Percentiles rank a stretch among this genome's conserved stretches.
These are phyloP conservation scores for Baudoinia panamericana DNA, from an alignment of 495 filamentous ascomycete genomes.

Conservation along the genomic window DNA sequence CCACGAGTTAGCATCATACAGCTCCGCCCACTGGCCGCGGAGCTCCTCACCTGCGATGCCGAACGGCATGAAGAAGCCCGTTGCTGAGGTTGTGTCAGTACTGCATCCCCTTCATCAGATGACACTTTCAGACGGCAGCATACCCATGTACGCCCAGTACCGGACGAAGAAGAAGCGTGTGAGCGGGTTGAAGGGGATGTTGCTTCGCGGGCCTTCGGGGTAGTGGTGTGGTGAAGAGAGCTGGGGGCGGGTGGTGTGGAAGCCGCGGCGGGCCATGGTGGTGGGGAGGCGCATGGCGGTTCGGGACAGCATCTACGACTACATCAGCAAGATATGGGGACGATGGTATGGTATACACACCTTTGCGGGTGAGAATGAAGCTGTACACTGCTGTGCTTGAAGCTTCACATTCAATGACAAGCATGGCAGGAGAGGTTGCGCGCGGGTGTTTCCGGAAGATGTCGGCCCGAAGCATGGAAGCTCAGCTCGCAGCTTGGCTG, in stretches of 20 bases:
- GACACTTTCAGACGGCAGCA: constrained; percentile 29
- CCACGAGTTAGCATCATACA: background rate
- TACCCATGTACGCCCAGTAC: constrained; percentile 74
- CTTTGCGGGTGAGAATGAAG: too few species aligned
- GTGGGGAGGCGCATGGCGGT: constrained; percentile 52
- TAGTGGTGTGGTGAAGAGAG: constrained; percentile 91
- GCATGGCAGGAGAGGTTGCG: too few species aligned
- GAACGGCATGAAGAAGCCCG: constrained; percentile 71
- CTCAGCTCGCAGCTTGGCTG: too few species aligned
- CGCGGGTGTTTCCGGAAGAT: too few species aligned
- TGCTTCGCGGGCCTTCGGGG: constrained; percentile 85
- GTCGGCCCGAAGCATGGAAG: too few species aligned
- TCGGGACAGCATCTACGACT: constrained; percentile 67
- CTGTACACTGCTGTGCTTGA: too few species aligned
- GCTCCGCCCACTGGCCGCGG: background rate
- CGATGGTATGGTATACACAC: too few species aligned
- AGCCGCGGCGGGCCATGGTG: constrained; percentile 77
- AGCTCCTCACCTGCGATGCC: constrained; percentile 69
- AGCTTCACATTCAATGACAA: too few species aligned
- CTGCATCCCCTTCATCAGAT: too few species aligned
- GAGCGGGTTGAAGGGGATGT: constrained; percentile 91
- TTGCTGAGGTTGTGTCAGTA: constrained; percentile 36
- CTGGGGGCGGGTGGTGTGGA: constrained; percentile 80
- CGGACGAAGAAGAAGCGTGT: constrained; percentile 67
- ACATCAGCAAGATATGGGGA: too few species aligned